These are phyloP conservation scores for Candida pini DNA, from an alignment of 805 yeast genomes.

Conservation along the genomic window DNA sequence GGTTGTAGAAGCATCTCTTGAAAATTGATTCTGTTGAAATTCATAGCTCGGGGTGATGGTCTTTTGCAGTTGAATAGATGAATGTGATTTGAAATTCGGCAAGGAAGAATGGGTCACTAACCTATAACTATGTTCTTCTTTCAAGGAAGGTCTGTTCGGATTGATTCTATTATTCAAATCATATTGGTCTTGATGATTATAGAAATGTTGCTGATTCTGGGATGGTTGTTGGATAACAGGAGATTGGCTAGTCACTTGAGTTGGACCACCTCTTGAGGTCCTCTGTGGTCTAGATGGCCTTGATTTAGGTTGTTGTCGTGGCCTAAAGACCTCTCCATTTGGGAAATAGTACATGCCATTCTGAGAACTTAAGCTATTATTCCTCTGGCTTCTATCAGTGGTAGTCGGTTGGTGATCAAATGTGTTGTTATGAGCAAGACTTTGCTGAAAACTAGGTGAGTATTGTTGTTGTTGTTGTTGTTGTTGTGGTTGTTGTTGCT, in stretches of 20 bases:
- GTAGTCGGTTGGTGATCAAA: no score
- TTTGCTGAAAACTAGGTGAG: background rate
- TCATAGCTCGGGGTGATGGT: no score
- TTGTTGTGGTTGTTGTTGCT: constrained; percentile 1
- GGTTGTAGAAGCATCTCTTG: no score
- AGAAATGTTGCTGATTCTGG: background rate
- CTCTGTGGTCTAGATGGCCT: constrained; percentile 33
- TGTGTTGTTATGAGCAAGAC: background rate
- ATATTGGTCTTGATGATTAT: no score
- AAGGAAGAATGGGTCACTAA: no score
- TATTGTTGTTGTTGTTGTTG: constrained; percentile 1
- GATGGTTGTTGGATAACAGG: background rate
- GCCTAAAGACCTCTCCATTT: constrained; percentile 49
- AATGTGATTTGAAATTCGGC: no score
- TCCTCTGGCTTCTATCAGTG: constrained; percentile 2
- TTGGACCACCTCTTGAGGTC: constrained; percentile 5
- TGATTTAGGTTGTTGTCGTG: constrained; percentile 36
- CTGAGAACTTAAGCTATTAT: constrained; percentile 6
- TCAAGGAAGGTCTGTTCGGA: no score
- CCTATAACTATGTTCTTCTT: no score
- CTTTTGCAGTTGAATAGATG: no score
- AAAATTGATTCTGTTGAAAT: no score
- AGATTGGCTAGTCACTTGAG: background rate
- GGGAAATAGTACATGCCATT: constrained; percentile 35
- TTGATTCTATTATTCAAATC: no score